Base-by-base conservation (phyloP, 345 rosid species). In the Eucalyptus shirleyi region DNA sequence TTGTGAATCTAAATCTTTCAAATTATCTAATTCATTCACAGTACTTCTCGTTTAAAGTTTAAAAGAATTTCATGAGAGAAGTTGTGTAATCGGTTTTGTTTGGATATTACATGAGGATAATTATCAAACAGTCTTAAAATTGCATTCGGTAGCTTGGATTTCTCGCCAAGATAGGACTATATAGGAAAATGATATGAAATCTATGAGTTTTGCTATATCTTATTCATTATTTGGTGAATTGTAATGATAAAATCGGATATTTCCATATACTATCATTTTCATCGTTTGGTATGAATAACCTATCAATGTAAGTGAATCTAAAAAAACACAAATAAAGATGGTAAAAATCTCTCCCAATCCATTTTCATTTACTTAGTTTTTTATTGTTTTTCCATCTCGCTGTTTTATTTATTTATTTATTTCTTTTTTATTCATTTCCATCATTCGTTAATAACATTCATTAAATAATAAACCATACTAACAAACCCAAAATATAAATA, bases 311-410 rank as follows among this genome's bases (percentile, higher is more conserved):
- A 60, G 15, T 60, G 32, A 60, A 60, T 0, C 6, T 26, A 60
- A 60, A 26, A 60, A 12, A 24, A 60, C 15, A 5, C 32, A 60
- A 60, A 0, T 60, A 60, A 60, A 60, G 1, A 59, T 59, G 7
- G 16, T 12, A 12, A 59, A 28, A 59, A 59, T 59, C 0, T 24
- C n/a, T 59, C 15, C 1, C 0, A 0, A 60, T 60, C 32, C 32
- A 65, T n/a, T 65, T 65, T n/a, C 34, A n/a, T n/a, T n/a, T 65
- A 8, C 77, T 65, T 32, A n/a, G 7, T 62, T 30, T 14, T 30
- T 14, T 30, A 6, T 62, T 62, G 0, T 62, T 16, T 65, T 65
- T 65, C 21, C 3, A 0, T 16, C 37, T n/a, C 11, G 2, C 8
- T n/a, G 1, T 65, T 7, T n/a, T 30, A n/a, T n/a, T n/a, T n/a